phyloP scores from a whole-genome alignment of 1,284 basidiomycete genomes.

The Coniferiporia weirii region DNA sequence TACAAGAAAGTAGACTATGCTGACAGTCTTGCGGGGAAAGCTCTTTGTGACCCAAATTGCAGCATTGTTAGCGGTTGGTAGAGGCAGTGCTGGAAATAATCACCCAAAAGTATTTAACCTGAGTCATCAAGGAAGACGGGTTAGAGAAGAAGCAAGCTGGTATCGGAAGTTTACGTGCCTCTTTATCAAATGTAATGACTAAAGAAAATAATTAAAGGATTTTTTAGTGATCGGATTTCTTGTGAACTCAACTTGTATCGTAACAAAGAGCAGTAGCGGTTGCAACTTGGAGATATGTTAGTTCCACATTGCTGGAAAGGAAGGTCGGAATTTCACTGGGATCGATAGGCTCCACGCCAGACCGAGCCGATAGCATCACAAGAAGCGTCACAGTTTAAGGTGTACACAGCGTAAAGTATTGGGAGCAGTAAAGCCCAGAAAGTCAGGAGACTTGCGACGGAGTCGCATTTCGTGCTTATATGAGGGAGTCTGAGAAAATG shows the following conservation, averaged over 20 bases:
- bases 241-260: conserved; percentile 1
- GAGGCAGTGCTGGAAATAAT: not conserved
- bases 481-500: too few species aligned
- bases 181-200: conserved; percentile 8
- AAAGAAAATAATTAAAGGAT: not conserved
- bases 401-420: not conserved
- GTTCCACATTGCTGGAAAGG: not conserved
- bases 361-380: conserved; percentile 26
- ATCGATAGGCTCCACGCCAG: not conserved
- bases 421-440: not conserved
- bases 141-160: too few species aligned
- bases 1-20: conserved; percentile 1
- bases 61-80: not conserved
- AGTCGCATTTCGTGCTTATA: too few species aligned
- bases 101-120: conserved; percentile 3
- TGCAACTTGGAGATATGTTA: not conserved
- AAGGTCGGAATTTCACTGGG: not conserved
- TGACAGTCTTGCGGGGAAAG: not conserved
- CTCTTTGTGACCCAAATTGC: not conserved
- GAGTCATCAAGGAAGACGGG: not conserved
- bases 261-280: not conserved
- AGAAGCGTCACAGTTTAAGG: conserved; percentile 30
- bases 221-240: not conserved
- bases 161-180: not conserved
- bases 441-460: not conserved